Percentiles rank a stretch among this genome's conserved stretches.
These are phyloP conservation scores for Fusarium armeniacum DNA, from an alignment of 2,329 filamentous ascomycete species.

Conservation along the genomic window DNA sequence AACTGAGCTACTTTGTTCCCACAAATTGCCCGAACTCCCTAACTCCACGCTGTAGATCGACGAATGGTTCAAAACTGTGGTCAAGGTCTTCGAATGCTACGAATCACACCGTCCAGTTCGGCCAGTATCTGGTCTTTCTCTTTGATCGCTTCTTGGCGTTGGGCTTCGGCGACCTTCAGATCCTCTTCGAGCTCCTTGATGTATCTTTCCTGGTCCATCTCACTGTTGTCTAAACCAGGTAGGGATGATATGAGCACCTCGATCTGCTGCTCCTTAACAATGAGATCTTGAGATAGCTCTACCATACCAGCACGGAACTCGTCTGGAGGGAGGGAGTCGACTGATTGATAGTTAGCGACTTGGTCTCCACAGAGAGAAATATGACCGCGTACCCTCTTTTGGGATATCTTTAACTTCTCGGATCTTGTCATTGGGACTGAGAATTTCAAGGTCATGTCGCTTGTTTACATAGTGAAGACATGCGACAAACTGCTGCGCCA, in stretches of 20 bases:
- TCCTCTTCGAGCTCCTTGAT: slow-evolving; percentile 76
- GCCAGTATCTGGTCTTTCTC: slow-evolving; percentile 73
- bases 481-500: slow-evolving; percentile 77
- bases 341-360: slow-evolving; percentile 53
- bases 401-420: slow-evolving; percentile 69
- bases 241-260: slow-evolving; percentile 81
- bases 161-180: slow-evolving; percentile 72
- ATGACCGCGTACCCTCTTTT: slow-evolving; percentile 61
- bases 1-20: background rate
- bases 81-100: slow-evolving; percentile 71
- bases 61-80: background rate
- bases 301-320: slow-evolving; percentile 76
- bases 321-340: slow-evolving; percentile 72
- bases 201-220: slow-evolving; percentile 79
- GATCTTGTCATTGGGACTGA: slow-evolving; percentile 70
- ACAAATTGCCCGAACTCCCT: slow-evolving; percentile 10
- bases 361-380: background rate
- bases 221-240: slow-evolving; percentile 83
- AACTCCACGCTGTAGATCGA: slow-evolving; percentile 44
- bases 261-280: slow-evolving; percentile 86
- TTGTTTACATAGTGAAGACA: slow-evolving; percentile 75
- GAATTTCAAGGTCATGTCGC: slow-evolving; percentile 75
- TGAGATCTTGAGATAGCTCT: slow-evolving; percentile 81
- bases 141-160: slow-evolving; percentile 72
- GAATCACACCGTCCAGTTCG: slow-evolving; percentile 72